phyloP scores from a whole-genome alignment of 768 basidiomycete genomes.

The Leccinum subtestaceum region DNA sequence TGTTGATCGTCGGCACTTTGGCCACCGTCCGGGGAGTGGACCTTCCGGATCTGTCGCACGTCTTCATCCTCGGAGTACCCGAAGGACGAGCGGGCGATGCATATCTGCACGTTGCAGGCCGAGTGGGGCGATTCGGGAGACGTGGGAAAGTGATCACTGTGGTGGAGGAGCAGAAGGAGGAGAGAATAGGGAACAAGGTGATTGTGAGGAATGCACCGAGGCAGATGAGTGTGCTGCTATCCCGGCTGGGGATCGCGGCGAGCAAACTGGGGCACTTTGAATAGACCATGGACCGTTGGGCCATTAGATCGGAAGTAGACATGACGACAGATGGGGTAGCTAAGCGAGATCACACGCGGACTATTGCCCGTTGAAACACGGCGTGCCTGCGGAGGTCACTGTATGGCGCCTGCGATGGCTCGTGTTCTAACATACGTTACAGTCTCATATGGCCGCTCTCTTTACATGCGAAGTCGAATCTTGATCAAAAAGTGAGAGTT shows the following conservation, averaged over 20 bases:
- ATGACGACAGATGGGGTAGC: slow-evolving; percentile 9
- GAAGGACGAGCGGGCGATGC: slow-evolving; percentile 51
- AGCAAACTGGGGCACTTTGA: slow-evolving; percentile 53
- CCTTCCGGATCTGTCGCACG: slow-evolving; percentile 66
- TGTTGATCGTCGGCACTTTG: slow-evolving; percentile 63
- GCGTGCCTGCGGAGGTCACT: slow-evolving; percentile 18
- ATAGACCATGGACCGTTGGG: slow-evolving; percentile 15
- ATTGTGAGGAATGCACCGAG: slow-evolving; percentile 34
- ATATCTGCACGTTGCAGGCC: slow-evolving; percentile 70
- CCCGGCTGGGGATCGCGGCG: slow-evolving; percentile 42
- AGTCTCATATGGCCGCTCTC: slow-evolving; percentile 7
- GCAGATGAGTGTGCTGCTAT: slow-evolving; percentile 44
- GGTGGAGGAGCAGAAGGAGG: slow-evolving; percentile 40
- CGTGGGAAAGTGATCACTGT: slow-evolving; percentile 66
- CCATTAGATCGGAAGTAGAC: neutral
- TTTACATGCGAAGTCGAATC: neutral
- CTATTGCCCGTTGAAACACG: slow-evolving; percentile 8
- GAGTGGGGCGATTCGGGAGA: slow-evolving; percentile 70
- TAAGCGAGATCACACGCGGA: neutral
- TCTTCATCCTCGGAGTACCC: slow-evolving; percentile 67
- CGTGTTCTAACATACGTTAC: neutral
- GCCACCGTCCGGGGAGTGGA: slow-evolving; percentile 75
- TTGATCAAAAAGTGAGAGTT: neutral
- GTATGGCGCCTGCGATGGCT: slow-evolving; percentile 1
- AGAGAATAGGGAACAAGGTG: slow-evolving; percentile 28